Evolutionary conservation across 371 early-diverging fungal species (phyloP), one percentile per base, ranked within the genome.

Genomic region (Actinomucor elegans): DNA sequence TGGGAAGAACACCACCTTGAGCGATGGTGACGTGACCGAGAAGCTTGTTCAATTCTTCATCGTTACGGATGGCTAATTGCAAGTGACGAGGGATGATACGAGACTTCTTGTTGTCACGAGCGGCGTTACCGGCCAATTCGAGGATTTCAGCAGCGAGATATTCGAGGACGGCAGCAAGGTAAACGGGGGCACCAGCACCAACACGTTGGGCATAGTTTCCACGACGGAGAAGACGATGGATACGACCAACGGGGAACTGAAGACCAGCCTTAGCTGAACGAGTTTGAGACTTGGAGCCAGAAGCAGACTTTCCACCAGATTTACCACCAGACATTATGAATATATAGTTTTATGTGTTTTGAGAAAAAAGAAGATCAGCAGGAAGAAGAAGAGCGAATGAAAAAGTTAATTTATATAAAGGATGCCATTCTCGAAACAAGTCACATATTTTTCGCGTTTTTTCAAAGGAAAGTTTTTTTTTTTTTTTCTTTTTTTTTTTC

Each of bases 91-190:
- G 92, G 67, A 91, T 93, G 75, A 95, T 93, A 83, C 94, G 89
- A 57, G 91, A 84, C 88, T 93, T 94, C 87, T 92, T 92, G 88
- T 94, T 93, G 75, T 94, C 95, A 64, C 94, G 89, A 50, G 94
- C 93, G 61, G 94, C 94, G 80, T 93, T 96, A 61, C 95, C 95
- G 41, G 95, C 95, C 69, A 94, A 83, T 79, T 96, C 94, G 60
- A 94, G 90, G 56, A 94, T 94, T 88, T 96, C 97, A 70, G 95
- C 95, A 68, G 91, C 89, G 65, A 96, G 83, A 83, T 96, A 96
- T 81, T 94, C 95, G 59, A 96, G 87, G 41, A 94, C 94, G 58
- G 95, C 94, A 55, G 95, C 94, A 42, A 94, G 79, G 83, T 93
- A 96, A 69, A 94, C 94, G 66, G 94, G 94, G 50, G 95, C 93